Evolutionary conservation across 2,329 filamentous ascomycete genomes (phyloP), one percentile per base, ranked within the genome.

Genomic region (Raffaelea ambrosiae): DNA sequence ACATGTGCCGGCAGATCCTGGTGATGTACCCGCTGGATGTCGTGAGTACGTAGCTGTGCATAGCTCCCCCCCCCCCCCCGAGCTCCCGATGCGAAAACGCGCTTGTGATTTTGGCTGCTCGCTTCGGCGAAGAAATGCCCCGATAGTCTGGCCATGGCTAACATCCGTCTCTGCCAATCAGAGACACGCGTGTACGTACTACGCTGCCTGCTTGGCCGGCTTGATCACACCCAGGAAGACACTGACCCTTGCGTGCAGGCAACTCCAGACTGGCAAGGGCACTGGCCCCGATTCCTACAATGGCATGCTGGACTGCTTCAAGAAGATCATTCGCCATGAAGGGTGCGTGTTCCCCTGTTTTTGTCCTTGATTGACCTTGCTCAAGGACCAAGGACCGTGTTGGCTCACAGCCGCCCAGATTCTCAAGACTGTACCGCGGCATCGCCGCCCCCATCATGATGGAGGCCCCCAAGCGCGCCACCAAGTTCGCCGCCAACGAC

Each of bases 401-500:
- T 2, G 16, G 13, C 44, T 40, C 31, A 44, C 50, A 21, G 36
- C 51, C 26, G 13, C 13, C 20, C 58, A 93, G 88, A 51, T 83
- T 86, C 68, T 93, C 88, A 53, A 83, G 91, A 57, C 77, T 98
- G 52, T 98, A 98, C 74, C 88, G 93, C 57, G 93, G 93, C 62
- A 98, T 98, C 67, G 83, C 79, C 40, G 91, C 93, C 22, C 93
- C 93, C 44, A 97, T 98, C 62, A 78, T 97, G 57, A 98, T 98
- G 91, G 91, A 97, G 70, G 90, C 90, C 7, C 56, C 56, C 40
- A 58, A 58, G 55, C 56, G 56, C 48, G 62, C 56, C 40, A 97
- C 88, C 73, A 98, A 98, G 70, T 98, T 98, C 69, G 91, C 93
- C 42, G 93, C 93, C 70, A 98, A 98, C 70, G 93, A 98, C 66